A percentile compares a stretch with the other conserved stretches of the same genome.
phyloP scores from a whole-genome alignment of 768 basidiomycete genomes.

The Kondoa subrosea region DNA sequence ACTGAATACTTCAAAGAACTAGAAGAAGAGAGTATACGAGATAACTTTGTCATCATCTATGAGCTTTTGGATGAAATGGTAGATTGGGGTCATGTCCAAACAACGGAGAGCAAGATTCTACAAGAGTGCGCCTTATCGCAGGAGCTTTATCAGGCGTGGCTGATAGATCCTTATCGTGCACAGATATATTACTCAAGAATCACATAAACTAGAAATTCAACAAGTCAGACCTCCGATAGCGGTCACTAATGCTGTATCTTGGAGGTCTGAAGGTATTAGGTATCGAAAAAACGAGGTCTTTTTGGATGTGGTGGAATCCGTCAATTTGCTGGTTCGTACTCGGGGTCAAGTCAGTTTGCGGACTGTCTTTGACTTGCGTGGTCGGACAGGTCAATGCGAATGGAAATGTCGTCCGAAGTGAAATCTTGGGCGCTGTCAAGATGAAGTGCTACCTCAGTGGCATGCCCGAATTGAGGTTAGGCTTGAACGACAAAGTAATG shows the following conservation, averaged over 20 bases:
- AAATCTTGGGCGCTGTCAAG: constrained; percentile 95
- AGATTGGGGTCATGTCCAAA: constrained; percentile 98
- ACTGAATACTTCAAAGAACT: constrained; percentile 99
- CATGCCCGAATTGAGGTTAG: constrained; percentile 94
- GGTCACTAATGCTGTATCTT: constrained; percentile 94
- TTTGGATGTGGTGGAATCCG: constrained; percentile 92
- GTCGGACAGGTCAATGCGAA: constrained; percentile 69
- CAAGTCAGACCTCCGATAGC: constrained; percentile 76
- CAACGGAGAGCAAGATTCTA: constrained; percentile 95
- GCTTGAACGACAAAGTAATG: constrained; percentile 99
- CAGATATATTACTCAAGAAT: constrained; percentile 95
- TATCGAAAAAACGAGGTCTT: constrained; percentile 99
- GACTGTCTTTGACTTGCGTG: background rate
- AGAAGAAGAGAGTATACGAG: constrained; percentile 95
- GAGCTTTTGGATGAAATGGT: constrained; percentile 95
- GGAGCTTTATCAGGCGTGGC: background rate
- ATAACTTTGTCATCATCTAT: constrained; percentile 91
- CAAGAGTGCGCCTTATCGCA: constrained; percentile 53
- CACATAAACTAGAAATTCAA: constrained; percentile 75
- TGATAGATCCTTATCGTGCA: background rate
- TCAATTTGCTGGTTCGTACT: constrained; percentile 68
- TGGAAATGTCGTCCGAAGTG: constrained; percentile 89
- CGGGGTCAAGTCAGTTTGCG: background rate
- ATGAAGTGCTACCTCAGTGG: constrained; percentile 99
- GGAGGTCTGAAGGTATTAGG: constrained; percentile 90